phyloP scores from a whole-genome alignment of 768 basidiomycete species.

The Gloeophyllum trabeum region DNA sequence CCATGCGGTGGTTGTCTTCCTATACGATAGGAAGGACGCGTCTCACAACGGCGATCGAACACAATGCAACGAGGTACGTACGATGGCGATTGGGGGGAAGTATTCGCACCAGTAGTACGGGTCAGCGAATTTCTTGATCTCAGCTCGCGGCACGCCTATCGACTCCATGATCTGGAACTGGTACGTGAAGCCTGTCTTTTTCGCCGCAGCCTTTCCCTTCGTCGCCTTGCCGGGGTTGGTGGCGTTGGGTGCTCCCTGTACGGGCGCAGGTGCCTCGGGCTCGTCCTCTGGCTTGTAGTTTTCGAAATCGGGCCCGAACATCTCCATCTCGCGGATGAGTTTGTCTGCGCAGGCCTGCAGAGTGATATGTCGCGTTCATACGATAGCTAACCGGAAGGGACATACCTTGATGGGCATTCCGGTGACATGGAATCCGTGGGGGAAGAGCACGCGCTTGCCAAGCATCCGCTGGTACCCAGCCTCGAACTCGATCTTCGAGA shows the following conservation, averaged over 20 bases:
- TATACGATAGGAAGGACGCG: conserved; percentile 17
- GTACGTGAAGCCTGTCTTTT: conserved; percentile 88
- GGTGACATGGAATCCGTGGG: conserved; percentile 96
- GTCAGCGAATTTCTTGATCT: conserved; percentile 96
- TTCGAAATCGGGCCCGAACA: conserved; percentile 89
- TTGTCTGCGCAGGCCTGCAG: conserved; percentile 90
- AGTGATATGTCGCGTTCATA: neutral
- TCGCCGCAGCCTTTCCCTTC: conserved; percentile 90
- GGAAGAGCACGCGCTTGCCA: conserved; percentile 90
- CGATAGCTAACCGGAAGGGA: conserved; percentile 3
- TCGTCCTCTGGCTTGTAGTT: conserved; percentile 41
- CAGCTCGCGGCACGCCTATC: conserved; percentile 75
- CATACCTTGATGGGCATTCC: conserved; percentile 98
- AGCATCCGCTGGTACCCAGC: conserved; percentile 93
- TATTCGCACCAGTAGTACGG: conserved; percentile 87
- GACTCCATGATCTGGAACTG: conserved; percentile 99
- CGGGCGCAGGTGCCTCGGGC: conserved; percentile 27
- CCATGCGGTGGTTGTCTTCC: conserved; percentile 74
- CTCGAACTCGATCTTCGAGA: conserved; percentile 95
- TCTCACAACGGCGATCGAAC: neutral
- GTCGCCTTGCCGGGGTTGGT: conserved; percentile 63
- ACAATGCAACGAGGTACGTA: conserved; percentile 22
- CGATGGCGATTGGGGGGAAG: conserved; percentile 93
- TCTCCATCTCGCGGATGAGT: conserved; percentile 90
- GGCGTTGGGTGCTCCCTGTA: conserved; percentile 27